Base-by-base conservation (phyloP, 2,329 filamentous ascomycete genomes). In the Neoscytalidium dimidiatum region DNA sequence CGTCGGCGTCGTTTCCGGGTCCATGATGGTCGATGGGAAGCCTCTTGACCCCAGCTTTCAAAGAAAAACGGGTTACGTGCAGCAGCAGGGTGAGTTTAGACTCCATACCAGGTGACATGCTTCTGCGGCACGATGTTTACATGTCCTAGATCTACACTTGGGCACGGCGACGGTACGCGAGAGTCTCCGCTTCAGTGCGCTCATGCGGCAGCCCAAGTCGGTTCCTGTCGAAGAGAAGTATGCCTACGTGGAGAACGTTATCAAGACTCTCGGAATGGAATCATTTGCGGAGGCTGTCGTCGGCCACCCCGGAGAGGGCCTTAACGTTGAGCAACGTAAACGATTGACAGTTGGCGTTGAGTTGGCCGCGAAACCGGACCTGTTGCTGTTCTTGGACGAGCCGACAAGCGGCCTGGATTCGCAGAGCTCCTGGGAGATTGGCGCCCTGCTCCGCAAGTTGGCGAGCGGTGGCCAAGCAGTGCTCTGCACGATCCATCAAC, bases 261-360 rank as follows among this genome's bases (percentile, higher is more conserved):
- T 90, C 70, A 82, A 84, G 72, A 85, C 90, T 80, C 80, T 90
- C 26, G 84, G 87, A 72, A 89, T 90, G 87, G 78, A 84, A 29
- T 87, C 89, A 62, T 90, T 88, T 65, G 86, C 87, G 13, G 85
- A 90, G 49, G 87, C 87, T 0, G 82, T 90, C 2, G 87, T 90
- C 29, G 88, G 88, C 67, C 80, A 85, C 0, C 85, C 86, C 0
- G 88, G 87, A 0, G 83, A 82, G 63, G 87, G 84, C 4, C 79
- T 91, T 14, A 88, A 87, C 11, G 88, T 91, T 4, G 88, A 91
- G 73, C 86, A 91, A 73, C 83, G 87, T 65, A 92, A 92, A 76
- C 82, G 88, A 56, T 79, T 91, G 8, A 91, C 89, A 0, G 92
- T 92, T 66, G 90, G 88, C 67, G 89, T 91, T 9, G 90, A 92